A percentile compares a stretch with the other conserved stretches of the same genome.
phyloP scores from a whole-genome alignment of 306 rosid species.

The Inga oerstediana region DNA sequence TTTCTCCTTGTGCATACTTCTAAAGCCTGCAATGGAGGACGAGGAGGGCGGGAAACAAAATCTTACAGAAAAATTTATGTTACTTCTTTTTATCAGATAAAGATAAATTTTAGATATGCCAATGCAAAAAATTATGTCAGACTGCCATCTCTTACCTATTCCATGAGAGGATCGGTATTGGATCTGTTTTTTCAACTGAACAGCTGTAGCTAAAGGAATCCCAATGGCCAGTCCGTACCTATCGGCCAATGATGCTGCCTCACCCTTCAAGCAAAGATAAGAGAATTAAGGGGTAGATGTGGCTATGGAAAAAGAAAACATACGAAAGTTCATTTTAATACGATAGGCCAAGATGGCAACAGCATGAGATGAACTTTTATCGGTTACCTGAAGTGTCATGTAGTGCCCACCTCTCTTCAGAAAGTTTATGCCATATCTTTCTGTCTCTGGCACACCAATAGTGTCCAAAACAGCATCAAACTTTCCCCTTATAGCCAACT shows the following conservation, averaged over 20 bases:
- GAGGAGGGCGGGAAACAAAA: background rate
- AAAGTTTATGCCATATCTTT: slow-evolving; percentile 70
- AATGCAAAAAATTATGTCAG: slow-evolving; percentile 22
- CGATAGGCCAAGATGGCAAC: slow-evolving; percentile 3
- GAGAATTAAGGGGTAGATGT: slow-evolving; percentile 25
- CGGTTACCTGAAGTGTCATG: slow-evolving; percentile 97
- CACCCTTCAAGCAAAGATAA: slow-evolving; percentile 65
- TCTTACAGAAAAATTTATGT: background rate
- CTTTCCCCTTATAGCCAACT: slow-evolving; percentile 71
- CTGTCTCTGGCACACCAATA: slow-evolving; percentile 83
- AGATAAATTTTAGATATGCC: slow-evolving; percentile 7
- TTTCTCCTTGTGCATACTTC: slow-evolving; percentile 8
- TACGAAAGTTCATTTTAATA: slow-evolving; percentile 17
- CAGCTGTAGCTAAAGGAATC: slow-evolving; percentile 70
- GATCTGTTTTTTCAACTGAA: slow-evolving; percentile 61
- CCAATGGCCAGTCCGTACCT: slow-evolving; percentile 70
- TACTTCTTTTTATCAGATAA: slow-evolving; percentile 4
- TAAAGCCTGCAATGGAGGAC: slow-evolving; percentile 1
- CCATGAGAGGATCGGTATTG: slow-evolving; percentile 65
- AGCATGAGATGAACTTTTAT: slow-evolving; percentile 30
- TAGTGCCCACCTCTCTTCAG: slow-evolving; percentile 91
- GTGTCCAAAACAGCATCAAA: slow-evolving; percentile 97
- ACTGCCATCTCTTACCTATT: slow-evolving; percentile 62
- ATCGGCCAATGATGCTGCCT: slow-evolving; percentile 86
- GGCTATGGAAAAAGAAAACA: slow-evolving; percentile 21